These are phyloP conservation scores for Gastrolobium villosum DNA, from an alignment of 306 rosid genomes.

Conservation along the genomic window DNA sequence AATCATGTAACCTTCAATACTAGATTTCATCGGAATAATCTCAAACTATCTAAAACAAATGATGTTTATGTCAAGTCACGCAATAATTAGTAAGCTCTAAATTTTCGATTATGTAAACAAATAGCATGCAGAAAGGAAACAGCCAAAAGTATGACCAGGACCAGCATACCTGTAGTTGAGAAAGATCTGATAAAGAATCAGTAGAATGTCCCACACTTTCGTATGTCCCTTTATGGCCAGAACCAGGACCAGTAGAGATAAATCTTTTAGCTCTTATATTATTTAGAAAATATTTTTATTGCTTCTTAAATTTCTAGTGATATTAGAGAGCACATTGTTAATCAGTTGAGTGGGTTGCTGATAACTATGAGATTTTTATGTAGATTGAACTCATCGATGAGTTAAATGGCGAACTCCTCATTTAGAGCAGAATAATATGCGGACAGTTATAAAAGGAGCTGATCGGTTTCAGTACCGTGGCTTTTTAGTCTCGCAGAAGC, in stretches of 20 bases:
- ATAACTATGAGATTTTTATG: neutral
- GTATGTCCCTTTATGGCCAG: slow-evolving; percentile 52
- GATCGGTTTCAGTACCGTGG: slow-evolving; percentile 58
- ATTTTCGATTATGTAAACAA: neutral
- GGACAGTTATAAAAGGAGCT: slow-evolving; percentile 39
- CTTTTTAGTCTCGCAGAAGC: too few species aligned
- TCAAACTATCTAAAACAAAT: slow-evolving; percentile 4
- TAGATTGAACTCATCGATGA: slow-evolving; percentile 62
- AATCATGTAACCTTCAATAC: slow-evolving; percentile 13
- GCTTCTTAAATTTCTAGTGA: neutral
- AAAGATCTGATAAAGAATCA: slow-evolving; percentile 88
- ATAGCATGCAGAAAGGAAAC: slow-evolving; percentile 30
- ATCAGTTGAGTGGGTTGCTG: neutral
- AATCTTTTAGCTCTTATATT: too few species aligned
- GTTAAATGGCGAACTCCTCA: slow-evolving; percentile 51
- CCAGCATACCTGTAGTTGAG: slow-evolving; percentile 82
- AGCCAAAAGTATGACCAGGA: slow-evolving; percentile 19
- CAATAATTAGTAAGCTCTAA: slow-evolving; percentile 23
- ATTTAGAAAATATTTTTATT: too few species aligned
- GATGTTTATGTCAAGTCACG: neutral
- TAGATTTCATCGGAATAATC: slow-evolving; percentile 22
- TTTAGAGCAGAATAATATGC: slow-evolving; percentile 49
- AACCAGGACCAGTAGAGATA: slow-evolving; percentile 52
- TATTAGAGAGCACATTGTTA: neutral
- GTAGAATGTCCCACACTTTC: slow-evolving; percentile 57